Evolutionary conservation across 1,139 yeast genomes (phyloP).

Genomic region (Arxiozyma slooffiae): DNA sequence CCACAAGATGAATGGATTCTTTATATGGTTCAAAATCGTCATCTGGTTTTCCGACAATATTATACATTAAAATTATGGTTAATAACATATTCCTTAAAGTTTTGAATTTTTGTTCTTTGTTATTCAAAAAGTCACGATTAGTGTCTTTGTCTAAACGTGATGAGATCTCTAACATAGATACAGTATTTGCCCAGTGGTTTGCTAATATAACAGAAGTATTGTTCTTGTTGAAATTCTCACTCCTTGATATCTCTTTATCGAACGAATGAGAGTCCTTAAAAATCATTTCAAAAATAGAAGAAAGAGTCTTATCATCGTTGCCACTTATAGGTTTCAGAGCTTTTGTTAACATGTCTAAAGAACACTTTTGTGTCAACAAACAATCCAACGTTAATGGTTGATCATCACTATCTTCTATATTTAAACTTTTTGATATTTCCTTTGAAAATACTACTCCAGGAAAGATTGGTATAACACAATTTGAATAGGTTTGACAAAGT

Average conservation of each 20-base stretch:
- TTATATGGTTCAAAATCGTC: slow-evolving; percentile 10
- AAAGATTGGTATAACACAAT: slow-evolving; percentile 25
- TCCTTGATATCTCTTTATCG: slow-evolving; percentile 16
- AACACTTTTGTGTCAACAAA: slow-evolving; percentile 8
- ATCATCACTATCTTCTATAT: slow-evolving; percentile 7
- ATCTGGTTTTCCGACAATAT: slow-evolving; percentile 19
- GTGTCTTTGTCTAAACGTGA: slow-evolving; percentile 38
- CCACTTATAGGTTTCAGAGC: slow-evolving; percentile 12
- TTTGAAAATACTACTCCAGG: background rate
- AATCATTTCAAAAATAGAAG: slow-evolving; percentile 15
- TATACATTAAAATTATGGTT: slow-evolving; percentile 27
- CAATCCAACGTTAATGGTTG: slow-evolving; percentile 7
- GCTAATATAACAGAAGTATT: slow-evolving; percentile 23
- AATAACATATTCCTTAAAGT: slow-evolving; percentile 30
- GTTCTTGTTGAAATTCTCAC: slow-evolving; percentile 11
- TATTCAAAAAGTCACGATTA: slow-evolving; percentile 32
- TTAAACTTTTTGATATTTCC: background rate
- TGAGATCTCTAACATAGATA: slow-evolving; percentile 47
- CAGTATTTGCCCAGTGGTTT: slow-evolving; percentile 43
- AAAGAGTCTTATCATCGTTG: slow-evolving; percentile 12
- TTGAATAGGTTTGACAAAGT: slow-evolving; percentile 51
- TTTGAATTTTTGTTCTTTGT: slow-evolving; percentile 30
- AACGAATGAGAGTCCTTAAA: slow-evolving; percentile 18
- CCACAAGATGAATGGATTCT: background rate
- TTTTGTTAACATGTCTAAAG: slow-evolving; percentile 11